These are phyloP conservation scores for Chaetomium sp. DNA, from an alignment of 2,329 filamentous ascomycete species.

Conservation along the genomic window DNA sequence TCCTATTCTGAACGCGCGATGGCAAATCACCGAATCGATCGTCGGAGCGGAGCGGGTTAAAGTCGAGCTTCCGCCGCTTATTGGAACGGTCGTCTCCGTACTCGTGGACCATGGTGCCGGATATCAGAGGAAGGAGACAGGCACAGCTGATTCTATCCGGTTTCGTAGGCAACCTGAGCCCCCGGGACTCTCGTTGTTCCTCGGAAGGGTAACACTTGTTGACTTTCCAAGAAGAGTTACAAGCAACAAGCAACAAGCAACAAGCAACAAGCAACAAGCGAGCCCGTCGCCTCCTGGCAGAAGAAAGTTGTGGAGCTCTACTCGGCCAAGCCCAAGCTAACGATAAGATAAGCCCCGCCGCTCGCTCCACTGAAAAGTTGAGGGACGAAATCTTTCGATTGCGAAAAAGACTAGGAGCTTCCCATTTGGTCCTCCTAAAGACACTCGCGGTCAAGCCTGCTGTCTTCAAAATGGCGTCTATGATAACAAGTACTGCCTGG, in stretches of 20 bases:
- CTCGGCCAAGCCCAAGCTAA: background rate
- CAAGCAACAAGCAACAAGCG: background rate
- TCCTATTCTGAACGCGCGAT: slow-evolving; percentile 40
- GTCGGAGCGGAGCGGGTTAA: slow-evolving; percentile 54
- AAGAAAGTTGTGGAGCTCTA: background rate
- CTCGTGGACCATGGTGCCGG: slow-evolving; percentile 38
- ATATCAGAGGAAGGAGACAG: background rate
- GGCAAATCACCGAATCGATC: slow-evolving; percentile 60
- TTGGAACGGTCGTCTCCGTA: slow-evolving; percentile 51
- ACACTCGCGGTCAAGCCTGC: background rate
- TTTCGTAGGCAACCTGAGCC: background rate
- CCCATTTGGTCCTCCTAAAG: background rate
- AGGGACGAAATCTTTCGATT: slow-evolving; percentile 34
- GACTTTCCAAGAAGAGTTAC: slow-evolving; percentile 7
- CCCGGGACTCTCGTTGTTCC: background rate
- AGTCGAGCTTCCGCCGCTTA: slow-evolving; percentile 65
- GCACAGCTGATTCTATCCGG: slow-evolving; percentile 2
- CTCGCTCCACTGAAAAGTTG: slow-evolving; percentile 42
- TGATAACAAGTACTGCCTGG: slow-evolving; percentile 78
- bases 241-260: background rate
- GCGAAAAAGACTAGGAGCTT: slow-evolving; percentile 23
- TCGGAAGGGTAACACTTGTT: background rate
- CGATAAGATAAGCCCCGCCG: slow-evolving; percentile 44
- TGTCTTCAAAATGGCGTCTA: slow-evolving; percentile 56
- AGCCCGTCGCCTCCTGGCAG: background rate